These are phyloP conservation scores for Coniferiporia sulphurascens DNA, from an alignment of 1,284 basidiomycete genomes.

Conservation along the genomic window DNA sequence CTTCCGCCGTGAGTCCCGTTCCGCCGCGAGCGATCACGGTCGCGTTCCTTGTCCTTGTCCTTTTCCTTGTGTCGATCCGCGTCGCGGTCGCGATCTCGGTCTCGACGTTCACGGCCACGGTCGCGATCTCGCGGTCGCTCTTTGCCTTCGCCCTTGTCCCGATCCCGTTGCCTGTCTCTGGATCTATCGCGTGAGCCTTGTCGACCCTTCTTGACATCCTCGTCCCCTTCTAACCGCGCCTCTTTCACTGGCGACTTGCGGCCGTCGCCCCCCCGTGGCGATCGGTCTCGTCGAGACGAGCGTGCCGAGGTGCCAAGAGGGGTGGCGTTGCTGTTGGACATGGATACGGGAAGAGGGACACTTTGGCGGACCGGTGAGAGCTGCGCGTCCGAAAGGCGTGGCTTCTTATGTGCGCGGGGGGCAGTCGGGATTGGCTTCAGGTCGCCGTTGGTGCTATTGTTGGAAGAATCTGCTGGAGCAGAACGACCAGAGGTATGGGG, in stretches of 20 bases:
- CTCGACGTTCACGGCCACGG: slow-evolving; percentile 26
- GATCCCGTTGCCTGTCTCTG: slow-evolving; percentile 27
- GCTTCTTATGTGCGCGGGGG: slow-evolving; percentile 72
- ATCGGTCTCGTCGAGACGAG: slow-evolving; percentile 16
- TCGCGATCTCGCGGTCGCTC: slow-evolving; percentile 29
- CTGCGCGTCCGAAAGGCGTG: slow-evolving; percentile 56
- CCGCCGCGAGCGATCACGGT: slow-evolving; percentile 30
- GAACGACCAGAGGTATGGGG: slow-evolving; percentile 21
- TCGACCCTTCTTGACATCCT: slow-evolving; percentile 10
- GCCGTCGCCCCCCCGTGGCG: slow-evolving; percentile 7
- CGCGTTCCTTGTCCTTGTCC: slow-evolving; percentile 26
- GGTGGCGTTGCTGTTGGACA: neutral
- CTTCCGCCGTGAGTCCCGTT: slow-evolving; percentile 27
- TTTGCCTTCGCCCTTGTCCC: slow-evolving; percentile 27
- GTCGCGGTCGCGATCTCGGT: slow-evolving; percentile 29
- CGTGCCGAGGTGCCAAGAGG: neutral
- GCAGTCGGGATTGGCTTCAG: slow-evolving; percentile 66
- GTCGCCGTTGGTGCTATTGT: slow-evolving; percentile 33
- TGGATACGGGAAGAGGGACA: too few relatives aligned
- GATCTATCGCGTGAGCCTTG: slow-evolving; percentile 25
- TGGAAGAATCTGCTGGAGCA: slow-evolving; percentile 33
- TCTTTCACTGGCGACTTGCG: slow-evolving; percentile 13
- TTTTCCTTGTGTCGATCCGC: slow-evolving; percentile 24
- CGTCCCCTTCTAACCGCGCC: slow-evolving; percentile 13
- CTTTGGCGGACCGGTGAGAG: slow-evolving; percentile 34